phyloP scores from a whole-genome alignment of 2,329 filamentous ascomycete genomes.

The Fusarium nelsonii region DNA sequence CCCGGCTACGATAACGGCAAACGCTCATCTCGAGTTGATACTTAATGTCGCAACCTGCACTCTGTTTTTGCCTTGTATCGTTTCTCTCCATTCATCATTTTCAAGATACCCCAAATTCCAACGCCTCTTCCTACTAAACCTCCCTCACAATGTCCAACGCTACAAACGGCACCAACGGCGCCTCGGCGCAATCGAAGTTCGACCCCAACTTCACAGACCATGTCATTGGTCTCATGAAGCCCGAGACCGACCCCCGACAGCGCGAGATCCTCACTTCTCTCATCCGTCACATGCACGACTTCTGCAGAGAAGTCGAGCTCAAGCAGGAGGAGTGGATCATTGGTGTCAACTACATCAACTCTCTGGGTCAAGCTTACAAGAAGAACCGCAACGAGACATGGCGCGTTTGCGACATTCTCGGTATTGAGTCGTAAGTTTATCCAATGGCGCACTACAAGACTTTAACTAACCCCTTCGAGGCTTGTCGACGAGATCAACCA shows the following conservation, averaged over 20 bases:
- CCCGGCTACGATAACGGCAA: constrained; percentile 39
- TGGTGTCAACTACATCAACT: constrained; percentile 81
- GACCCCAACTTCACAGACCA: constrained; percentile 82
- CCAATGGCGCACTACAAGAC: neutral
- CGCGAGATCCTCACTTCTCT: constrained; percentile 72
- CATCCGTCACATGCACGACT: constrained; percentile 81
- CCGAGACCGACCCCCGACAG: constrained; percentile 74
- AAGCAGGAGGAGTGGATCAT: constrained; percentile 82
- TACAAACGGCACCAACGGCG: constrained; percentile 35
- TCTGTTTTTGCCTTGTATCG: neutral
- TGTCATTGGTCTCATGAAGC: constrained; percentile 79
- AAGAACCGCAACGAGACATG: constrained; percentile 80
- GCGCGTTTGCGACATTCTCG: constrained; percentile 78
- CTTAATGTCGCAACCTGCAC: constrained; percentile 22
- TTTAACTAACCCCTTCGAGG: constrained; percentile 7
- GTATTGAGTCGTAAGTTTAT: constrained; percentile 74
- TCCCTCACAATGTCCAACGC: constrained; percentile 37
- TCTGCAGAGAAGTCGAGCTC: constrained; percentile 81
- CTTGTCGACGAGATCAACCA: constrained; percentile 68
- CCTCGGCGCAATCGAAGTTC: constrained; percentile 59
- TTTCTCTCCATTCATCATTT: neutral
- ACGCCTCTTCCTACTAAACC: neutral
- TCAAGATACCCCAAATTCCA: constrained; percentile 13
- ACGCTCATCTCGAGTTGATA: constrained; percentile 4
- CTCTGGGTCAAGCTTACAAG: constrained; percentile 75